Conservation (phyloP, 345 rosid species). For the Orychophragmus violaceus region DNA sequence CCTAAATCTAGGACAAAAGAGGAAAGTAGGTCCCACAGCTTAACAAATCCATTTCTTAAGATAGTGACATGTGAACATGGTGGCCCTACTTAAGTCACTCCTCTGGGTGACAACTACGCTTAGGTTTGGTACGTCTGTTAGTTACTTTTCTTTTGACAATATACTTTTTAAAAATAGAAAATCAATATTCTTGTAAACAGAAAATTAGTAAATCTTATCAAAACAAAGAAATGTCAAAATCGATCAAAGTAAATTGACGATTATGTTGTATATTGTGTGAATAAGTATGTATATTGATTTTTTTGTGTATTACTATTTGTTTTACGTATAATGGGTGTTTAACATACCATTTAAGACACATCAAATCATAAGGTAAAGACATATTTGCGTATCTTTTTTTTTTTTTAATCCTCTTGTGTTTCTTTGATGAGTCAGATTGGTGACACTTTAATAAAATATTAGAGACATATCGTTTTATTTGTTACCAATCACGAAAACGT, state of each 20-base stretch:
- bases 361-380: not conserved
- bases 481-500: no score
- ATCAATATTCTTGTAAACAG: not conserved
- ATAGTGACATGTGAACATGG: slow-evolving; percentile 30
- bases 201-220: not conserved
- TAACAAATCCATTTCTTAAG: not conserved
- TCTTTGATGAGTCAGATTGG: no score
- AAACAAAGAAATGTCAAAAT: not conserved
- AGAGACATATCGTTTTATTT: no score
- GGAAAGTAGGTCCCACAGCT: slow-evolving; percentile 4
- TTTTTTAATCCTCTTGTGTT: not conserved
- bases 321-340: not conserved
- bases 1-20: slow-evolving; percentile 9
- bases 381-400: not conserved
- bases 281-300: not conserved
- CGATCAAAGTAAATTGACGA: not conserved
- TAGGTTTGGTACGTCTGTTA: slow-evolving; percentile 7
- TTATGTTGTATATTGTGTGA: not conserved
- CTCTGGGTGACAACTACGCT: slow-evolving; percentile 24
- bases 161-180: not conserved
- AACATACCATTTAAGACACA: not conserved
- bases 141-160: not conserved
- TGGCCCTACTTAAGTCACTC: slow-evolving; percentile 25
- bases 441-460: no score
- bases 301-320: not conserved